Percentiles rank a stretch among this genome's conserved stretches.
Evolutionary conservation across 225 moss, liverwort and hornwort species (phyloP).

Genomic region (Takakia lepidozioides): DNA sequence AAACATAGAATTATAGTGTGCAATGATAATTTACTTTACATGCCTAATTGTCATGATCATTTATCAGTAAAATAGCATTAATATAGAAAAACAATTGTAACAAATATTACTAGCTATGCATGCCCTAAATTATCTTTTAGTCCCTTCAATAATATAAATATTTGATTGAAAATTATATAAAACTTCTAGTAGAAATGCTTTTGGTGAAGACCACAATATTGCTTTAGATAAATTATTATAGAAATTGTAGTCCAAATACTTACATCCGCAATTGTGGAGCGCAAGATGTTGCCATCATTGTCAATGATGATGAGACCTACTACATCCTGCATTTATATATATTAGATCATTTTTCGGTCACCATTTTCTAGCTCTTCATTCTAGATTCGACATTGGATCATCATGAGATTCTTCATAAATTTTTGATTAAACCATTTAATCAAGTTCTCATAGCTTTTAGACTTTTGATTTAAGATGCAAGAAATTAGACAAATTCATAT

Average conservation of each 20-base stretch:
- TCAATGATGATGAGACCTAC: constrained; percentile 66
- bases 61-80: too few species aligned
- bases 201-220: neutral
- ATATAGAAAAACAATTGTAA: too few species aligned
- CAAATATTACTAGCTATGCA: too few species aligned
- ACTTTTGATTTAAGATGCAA: neutral
- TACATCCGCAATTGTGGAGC: constrained; percentile 74
- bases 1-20: too few species aligned
- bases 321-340: constrained; percentile 36
- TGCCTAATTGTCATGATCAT: too few species aligned
- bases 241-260: too few species aligned
- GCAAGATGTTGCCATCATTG: constrained; percentile 59
- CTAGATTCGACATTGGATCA: neutral
- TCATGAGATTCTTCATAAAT: neutral
- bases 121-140: neutral
- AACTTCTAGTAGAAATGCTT: neutral
- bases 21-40: too few species aligned
- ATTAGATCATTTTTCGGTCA: neutral
- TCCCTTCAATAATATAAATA: neutral
- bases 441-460: too few species aligned
- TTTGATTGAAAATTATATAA: neutral
- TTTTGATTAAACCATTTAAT: neutral
- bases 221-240: too few species aligned
- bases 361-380: neutral
- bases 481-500: neutral